Conservation (phyloP, 164 flowering plant genomes). For the Liquidambar formosana region DNA sequence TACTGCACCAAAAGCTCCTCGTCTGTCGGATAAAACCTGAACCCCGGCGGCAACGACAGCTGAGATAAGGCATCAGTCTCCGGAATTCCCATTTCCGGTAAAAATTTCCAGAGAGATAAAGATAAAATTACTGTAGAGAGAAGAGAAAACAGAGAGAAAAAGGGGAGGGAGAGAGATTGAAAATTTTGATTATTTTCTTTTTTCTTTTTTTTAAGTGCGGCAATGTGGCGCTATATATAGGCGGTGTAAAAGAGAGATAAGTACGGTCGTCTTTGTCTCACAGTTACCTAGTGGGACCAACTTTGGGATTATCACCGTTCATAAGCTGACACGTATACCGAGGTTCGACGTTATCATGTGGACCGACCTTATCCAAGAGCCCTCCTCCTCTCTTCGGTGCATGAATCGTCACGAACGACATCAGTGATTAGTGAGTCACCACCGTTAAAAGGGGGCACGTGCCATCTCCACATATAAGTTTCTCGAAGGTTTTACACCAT, state of each 20-base stretch:
- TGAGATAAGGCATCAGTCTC: slow-evolving; percentile 48
- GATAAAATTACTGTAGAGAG: background rate
- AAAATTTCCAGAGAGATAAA: background rate
- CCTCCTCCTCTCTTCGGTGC: slow-evolving; percentile 11
- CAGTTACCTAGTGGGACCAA: slow-evolving; percentile 19
- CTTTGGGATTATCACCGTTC: slow-evolving; percentile 11
- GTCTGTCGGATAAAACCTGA: slow-evolving; percentile 64
- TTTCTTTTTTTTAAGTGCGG: slow-evolving; percentile 9
- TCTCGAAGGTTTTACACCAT: slow-evolving; percentile 16
- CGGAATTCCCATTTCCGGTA: slow-evolving; percentile 36
- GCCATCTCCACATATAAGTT: background rate
- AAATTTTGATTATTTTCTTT: background rate
- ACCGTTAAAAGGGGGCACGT: slow-evolving; percentile 16
- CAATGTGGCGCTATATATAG: slow-evolving; percentile 16
- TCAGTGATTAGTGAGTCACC: slow-evolving; percentile 13
- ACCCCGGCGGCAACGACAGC: slow-evolving; percentile 60
- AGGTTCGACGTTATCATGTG: slow-evolving; percentile 14
- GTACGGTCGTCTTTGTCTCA: slow-evolving; percentile 39
- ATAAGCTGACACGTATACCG: slow-evolving; percentile 24
- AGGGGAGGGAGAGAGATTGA: background rate
- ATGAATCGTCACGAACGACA: slow-evolving; percentile 28
- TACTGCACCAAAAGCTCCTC: slow-evolving; percentile 68
- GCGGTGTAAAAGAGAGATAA: slow-evolving; percentile 16
- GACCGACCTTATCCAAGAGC: slow-evolving; percentile 35
- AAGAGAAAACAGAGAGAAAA: background rate